phyloP scores from a whole-genome alignment of 371 early-diverging fungal species.

The Nematocida sp. region DNA sequence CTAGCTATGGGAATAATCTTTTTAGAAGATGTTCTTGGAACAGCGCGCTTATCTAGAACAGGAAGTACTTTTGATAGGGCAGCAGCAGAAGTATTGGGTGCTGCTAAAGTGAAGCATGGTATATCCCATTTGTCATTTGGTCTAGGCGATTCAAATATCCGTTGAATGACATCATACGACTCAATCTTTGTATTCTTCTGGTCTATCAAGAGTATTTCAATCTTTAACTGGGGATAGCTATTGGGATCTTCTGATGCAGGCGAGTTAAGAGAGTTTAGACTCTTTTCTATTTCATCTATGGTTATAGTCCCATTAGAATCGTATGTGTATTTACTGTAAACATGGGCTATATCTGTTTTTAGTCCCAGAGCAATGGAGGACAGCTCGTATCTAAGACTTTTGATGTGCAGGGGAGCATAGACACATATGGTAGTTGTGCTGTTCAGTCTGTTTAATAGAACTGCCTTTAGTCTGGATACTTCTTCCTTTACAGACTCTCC shows the following conservation, averaged over 20 bases:
- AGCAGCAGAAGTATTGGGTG: neutral
- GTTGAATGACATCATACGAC: neutral
- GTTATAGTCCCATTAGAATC: neutral
- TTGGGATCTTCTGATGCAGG: neutral
- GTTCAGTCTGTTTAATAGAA: conserved; percentile 26
- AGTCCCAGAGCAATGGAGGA: conserved; percentile 11
- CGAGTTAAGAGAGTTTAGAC: neutral
- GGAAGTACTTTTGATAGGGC: neutral
- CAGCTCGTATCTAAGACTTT: conserved; percentile 42
- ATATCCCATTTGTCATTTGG: conserved; percentile 38
- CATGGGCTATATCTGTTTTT: conserved; percentile 10
- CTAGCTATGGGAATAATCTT: neutral
- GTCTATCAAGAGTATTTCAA: neutral
- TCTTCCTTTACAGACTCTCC: conserved; percentile 17
- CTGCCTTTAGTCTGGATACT: neutral
- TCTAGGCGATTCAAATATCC: conserved; percentile 34
- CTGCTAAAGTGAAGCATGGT: conserved; percentile 6
- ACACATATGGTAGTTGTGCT: neutral
- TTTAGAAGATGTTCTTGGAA: conserved; percentile 20
- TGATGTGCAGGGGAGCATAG: conserved; percentile 49
- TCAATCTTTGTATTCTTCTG: neutral
- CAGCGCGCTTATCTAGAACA: neutral
- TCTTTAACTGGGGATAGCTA: neutral
- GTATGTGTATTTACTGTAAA: neutral
- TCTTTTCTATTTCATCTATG: neutral